These are phyloP conservation scores for Cinchona pubescens DNA, from an alignment of 257 asterid species.

Conservation along the genomic window DNA sequence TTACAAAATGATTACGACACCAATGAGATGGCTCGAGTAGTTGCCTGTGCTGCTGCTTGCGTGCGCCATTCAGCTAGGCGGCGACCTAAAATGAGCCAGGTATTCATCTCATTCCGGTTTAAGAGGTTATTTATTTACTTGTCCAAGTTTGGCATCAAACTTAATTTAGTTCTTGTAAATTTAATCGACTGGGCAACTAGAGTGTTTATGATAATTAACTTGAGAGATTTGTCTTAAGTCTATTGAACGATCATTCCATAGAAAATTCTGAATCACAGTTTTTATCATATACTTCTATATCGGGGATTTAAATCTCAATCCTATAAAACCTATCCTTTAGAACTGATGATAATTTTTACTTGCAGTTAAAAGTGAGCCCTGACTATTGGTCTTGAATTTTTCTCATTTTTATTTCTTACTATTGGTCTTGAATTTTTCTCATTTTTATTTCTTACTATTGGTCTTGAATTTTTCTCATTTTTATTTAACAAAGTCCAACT, in stretches of 20 bases:
- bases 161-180: neutral
- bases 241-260: neutral
- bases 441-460: neutral
- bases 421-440: neutral
- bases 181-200: neutral
- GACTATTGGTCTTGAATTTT: neutral
- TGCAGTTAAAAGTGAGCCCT: neutral
- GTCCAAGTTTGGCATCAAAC: neutral
- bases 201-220: neutral
- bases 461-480: neutral
- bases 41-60: slow-evolving; percentile 83
- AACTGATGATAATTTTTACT: neutral
- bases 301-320: neutral
- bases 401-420: neutral
- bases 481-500: no score
- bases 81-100: slow-evolving; percentile 93
- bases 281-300: neutral
- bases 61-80: slow-evolving; percentile 87
- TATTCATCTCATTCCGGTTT: slow-evolving; percentile 5
- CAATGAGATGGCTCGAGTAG: slow-evolving; percentile 74
- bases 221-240: neutral
- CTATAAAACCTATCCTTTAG: neutral
- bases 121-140: neutral
- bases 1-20: slow-evolving; percentile 40
- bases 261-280: no score